phyloP scores from a whole-genome alignment of 768 basidiomycete genomes.

The Lentinula detonsa region DNA sequence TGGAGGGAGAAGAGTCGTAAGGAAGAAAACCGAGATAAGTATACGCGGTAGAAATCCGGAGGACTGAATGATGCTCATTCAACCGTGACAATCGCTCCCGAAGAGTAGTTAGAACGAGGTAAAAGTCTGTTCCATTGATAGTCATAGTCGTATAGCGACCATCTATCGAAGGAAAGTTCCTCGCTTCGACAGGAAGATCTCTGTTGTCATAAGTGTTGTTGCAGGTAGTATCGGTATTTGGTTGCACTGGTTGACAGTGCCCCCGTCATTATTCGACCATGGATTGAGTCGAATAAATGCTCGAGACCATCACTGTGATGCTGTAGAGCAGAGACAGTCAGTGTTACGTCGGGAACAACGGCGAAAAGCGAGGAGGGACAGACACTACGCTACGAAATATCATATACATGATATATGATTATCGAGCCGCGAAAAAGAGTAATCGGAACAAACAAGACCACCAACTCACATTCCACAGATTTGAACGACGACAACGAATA shows the following conservation, averaged over 20 bases:
- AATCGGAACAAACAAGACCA: too few relatives aligned
- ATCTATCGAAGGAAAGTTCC: too few relatives aligned
- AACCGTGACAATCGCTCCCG: too few relatives aligned
- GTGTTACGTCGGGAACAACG: not conserved
- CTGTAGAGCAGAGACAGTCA: not conserved
- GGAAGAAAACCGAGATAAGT: too few relatives aligned
- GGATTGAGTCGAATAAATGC: too few relatives aligned
- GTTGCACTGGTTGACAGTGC: not conserved
- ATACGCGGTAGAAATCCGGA: too few relatives aligned
- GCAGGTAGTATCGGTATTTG: not conserved
- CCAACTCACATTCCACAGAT: not conserved
- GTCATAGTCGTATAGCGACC: too few relatives aligned
- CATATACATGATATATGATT: not conserved
- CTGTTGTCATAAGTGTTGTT: not conserved
- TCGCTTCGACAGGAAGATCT: not conserved
- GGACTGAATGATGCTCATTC: too few relatives aligned
- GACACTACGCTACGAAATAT: not conserved
- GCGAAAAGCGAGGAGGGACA: not conserved
- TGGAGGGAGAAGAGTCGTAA: too few relatives aligned
- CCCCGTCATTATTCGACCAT: not conserved
- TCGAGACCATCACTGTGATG: not conserved
- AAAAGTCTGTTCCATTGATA: too few relatives aligned
- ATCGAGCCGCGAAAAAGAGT: too few relatives aligned
- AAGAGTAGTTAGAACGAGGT: too few relatives aligned
- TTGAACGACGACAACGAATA: not conserved